Percentiles rank a stretch among this genome's conserved stretches.
Conservation (phyloP, 768 basidiomycete species). For the Lepiota subincarnata region DNA sequence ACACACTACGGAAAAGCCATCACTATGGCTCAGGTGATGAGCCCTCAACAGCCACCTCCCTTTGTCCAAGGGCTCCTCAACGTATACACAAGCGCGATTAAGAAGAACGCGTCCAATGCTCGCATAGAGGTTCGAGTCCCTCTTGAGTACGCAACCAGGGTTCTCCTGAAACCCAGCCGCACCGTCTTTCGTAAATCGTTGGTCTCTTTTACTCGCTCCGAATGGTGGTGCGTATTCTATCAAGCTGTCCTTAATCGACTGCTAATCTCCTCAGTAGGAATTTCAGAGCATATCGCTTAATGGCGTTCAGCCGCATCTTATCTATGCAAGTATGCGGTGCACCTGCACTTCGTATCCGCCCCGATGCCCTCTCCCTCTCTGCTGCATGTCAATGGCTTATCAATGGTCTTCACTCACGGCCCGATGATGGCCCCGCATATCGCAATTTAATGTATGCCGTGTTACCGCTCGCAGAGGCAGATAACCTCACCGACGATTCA, state of each 20-base stretch:
- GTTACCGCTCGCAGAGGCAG: slow-evolving; percentile 6
- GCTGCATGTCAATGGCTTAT: slow-evolving; percentile 14
- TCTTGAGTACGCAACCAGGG: background rate
- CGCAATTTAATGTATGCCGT: slow-evolving; percentile 12
- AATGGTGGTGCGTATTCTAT: slow-evolving; percentile 17
- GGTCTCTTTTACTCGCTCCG: slow-evolving; percentile 8
- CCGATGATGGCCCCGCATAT: slow-evolving; percentile 12
- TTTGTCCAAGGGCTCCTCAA: slow-evolving; percentile 17
- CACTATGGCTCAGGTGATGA: slow-evolving; percentile 16
- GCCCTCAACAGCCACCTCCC: background rate
- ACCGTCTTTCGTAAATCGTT: slow-evolving; percentile 8
- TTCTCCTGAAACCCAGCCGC: background rate
- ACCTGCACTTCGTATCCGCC: background rate
- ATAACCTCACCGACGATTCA: background rate
- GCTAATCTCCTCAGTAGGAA: background rate
- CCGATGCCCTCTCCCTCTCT: slow-evolving; percentile 7
- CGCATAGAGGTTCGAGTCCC: slow-evolving; percentile 25
- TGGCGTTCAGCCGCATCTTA: background rate
- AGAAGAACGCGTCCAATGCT: slow-evolving; percentile 18
- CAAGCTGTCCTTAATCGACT: background rate
- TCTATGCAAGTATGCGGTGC: background rate
- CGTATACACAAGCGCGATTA: slow-evolving; percentile 18
- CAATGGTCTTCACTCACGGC: slow-evolving; percentile 17
- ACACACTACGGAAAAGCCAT: slow-evolving; percentile 19
- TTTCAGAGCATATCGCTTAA: background rate